These are phyloP conservation scores for Suillus luteus DNA, from an alignment of 768 basidiomycete genomes.

Conservation along the genomic window DNA sequence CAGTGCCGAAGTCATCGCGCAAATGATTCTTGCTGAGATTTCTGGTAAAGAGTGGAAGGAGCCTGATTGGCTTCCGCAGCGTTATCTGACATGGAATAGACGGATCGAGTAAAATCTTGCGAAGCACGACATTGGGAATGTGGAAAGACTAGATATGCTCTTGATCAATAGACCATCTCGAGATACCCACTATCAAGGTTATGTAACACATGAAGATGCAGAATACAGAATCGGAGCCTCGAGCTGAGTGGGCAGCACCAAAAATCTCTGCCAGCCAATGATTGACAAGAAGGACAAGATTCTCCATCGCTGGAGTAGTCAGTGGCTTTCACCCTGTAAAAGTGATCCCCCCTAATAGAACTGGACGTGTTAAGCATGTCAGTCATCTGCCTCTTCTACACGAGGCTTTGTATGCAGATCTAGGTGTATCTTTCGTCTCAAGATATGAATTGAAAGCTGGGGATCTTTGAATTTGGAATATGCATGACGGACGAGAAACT, in stretches of 20 bases:
- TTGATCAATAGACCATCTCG: neutral
- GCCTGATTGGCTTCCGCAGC: conserved; percentile 66
- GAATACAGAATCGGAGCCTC: neutral
- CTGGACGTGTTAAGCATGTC: neutral
- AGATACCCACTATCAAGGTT: neutral
- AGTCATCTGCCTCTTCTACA: neutral
- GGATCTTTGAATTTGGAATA: neutral
- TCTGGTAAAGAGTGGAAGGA: conserved; percentile 44
- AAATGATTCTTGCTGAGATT: conserved; percentile 58
- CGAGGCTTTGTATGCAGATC: neutral
- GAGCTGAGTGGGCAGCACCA: neutral
- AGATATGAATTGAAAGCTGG: neutral
- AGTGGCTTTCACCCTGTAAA: neutral
- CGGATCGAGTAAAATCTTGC: conserved; percentile 8
- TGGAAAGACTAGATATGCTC: neutral
- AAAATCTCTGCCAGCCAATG: too few species aligned
- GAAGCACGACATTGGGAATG: neutral
- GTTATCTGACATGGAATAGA: conserved; percentile 45
- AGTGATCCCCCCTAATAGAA: neutral
- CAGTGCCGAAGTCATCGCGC: conserved; percentile 63
- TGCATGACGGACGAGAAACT: neutral
- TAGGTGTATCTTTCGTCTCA: neutral
- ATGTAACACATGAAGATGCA: neutral
- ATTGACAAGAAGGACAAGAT: too few species aligned
- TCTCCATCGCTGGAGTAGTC: too few species aligned